Conservation (phyloP, 805 yeast species). For the Metschnikowia picachoensis region DNA sequence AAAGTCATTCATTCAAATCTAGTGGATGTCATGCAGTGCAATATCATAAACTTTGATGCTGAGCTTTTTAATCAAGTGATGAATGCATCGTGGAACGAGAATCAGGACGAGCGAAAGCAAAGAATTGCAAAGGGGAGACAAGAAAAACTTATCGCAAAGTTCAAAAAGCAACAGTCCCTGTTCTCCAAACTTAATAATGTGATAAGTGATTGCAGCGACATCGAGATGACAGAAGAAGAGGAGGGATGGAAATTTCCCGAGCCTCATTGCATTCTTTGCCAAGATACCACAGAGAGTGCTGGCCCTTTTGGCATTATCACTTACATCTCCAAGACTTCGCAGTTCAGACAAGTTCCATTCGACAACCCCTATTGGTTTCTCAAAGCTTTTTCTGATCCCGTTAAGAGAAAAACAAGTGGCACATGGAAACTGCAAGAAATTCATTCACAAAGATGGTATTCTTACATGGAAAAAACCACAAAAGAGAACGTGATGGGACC, state of each 20-base stretch:
- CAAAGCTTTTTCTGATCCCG: constrained; percentile 53
- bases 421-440: no score
- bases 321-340: constrained; percentile 54
- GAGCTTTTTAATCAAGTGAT: constrained; percentile 18
- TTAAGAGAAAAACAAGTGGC: no score
- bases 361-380: constrained; percentile 60
- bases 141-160: constrained; percentile 67
- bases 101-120: constrained; percentile 57
- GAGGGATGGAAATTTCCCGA: constrained; percentile 66
- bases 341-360: constrained; percentile 61
- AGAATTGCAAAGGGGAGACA: constrained; percentile 66
- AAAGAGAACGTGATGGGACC: constrained; percentile 57
- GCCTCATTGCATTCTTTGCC: constrained; percentile 76
- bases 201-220: constrained; percentile 34
- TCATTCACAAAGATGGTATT: constrained; percentile 26
- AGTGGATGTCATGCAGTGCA: constrained; percentile 16
- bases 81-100: constrained; percentile 18
- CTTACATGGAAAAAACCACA: constrained; percentile 34
- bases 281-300: constrained; percentile 61
- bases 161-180: constrained; percentile 73
- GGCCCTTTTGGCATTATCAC: constrained; percentile 77
- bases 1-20: constrained; percentile 23
- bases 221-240: constrained; percentile 39
- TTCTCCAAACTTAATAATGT: constrained; percentile 56
- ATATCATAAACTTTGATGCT: constrained; percentile 24